A percentile compares a stretch with the other conserved stretches of the same genome.
Evolutionary conservation across 75 land plant genomes (phyloP).

Genomic region (Cunninghamia lanceolata): DNA sequence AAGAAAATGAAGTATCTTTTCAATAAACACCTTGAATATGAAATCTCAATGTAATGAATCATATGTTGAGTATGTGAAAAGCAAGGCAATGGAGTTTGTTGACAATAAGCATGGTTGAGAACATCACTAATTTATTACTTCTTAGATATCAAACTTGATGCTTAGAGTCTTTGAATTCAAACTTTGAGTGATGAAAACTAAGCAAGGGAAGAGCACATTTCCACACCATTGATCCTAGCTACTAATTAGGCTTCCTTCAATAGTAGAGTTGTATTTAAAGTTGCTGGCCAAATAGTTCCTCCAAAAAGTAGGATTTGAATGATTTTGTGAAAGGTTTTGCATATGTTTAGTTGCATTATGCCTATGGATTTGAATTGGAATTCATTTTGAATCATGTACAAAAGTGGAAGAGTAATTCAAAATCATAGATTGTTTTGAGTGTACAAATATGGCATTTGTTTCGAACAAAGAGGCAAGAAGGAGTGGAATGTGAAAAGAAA

Average conservation of each 20-base stretch:
- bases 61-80: conserved; percentile 69
- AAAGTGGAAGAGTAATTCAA: no score
- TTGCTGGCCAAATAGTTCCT: no score
- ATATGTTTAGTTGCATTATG: no score
- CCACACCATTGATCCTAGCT: neutral
- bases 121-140: neutral
- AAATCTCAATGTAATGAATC: conserved; percentile 73
- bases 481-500: no score
- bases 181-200: neutral
- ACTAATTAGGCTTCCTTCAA: neutral
- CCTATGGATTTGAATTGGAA: no score
- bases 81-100: conserved; percentile 81
- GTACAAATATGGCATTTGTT: no score
- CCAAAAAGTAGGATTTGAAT: no score
- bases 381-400: no score
- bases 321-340: no score
- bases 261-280: neutral
- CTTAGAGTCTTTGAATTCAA: neutral
- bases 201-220: neutral
- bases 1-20: conserved; percentile 94
- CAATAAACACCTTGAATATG: conserved; percentile 84
- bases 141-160: neutral
- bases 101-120: conserved; percentile 47
- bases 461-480: no score
- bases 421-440: no score